phyloP scores from a whole-genome alignment of 2,329 filamentous ascomycete species.

The Microdochium paspali region DNA sequence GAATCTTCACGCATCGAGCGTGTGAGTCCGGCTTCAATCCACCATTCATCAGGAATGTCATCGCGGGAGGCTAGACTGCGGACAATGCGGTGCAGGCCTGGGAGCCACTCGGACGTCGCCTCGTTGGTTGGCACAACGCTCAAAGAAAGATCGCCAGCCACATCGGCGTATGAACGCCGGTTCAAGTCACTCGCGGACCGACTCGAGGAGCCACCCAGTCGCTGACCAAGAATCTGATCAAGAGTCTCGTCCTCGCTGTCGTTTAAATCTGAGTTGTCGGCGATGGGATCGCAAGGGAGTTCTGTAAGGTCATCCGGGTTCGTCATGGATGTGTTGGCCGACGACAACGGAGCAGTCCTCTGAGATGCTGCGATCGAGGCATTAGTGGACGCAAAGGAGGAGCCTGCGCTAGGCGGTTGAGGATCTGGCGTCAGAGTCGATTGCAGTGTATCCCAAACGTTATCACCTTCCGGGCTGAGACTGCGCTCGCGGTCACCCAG shows the following conservation, averaged over 20 bases:
- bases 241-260: constrained; percentile 30
- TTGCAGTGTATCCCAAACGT: constrained; percentile 71
- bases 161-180: constrained; percentile 29
- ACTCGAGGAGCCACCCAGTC: constrained; percentile 3
- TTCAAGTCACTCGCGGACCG: constrained; percentile 3
- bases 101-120: constrained; percentile 29
- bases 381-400: constrained; percentile 69
- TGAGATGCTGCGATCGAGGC: constrained; percentile 35
- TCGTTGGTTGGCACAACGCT: constrained; percentile 19
- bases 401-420: constrained; percentile 68
- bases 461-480: constrained; percentile 59
- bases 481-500: constrained; percentile 80
- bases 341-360: constrained; percentile 19
- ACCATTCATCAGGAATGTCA: constrained; percentile 77
- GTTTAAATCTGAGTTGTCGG: constrained; percentile 46
- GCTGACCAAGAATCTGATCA: constrained; percentile 3
- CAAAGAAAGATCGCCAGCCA: constrained; percentile 26
- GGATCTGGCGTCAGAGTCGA: constrained; percentile 75
- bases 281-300: constrained; percentile 39
- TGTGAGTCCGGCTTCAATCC: constrained; percentile 60
- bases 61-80: constrained; percentile 59
- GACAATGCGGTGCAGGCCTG: constrained; percentile 64
- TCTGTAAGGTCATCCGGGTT: constrained; percentile 30
- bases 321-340: constrained; percentile 37
- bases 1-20: constrained; percentile 32